Evolutionary conservation across 1,284 basidiomycete species (phyloP).

Genomic region (Thelephora terrestris): DNA sequence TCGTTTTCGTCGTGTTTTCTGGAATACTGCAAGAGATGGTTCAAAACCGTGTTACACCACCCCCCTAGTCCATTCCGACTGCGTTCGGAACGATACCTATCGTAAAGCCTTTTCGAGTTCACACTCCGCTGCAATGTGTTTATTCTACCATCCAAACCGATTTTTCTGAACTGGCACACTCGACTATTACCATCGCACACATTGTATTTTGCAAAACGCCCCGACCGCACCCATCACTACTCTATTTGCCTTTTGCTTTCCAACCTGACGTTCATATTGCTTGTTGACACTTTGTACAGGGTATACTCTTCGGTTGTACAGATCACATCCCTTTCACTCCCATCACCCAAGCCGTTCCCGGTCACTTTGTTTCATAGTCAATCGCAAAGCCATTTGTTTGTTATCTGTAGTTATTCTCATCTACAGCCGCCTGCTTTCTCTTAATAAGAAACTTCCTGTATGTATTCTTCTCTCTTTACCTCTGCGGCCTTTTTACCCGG

Average conservation of each 20-base stretch:
- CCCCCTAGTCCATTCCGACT: slow-evolving; percentile 15
- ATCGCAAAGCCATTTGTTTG: slow-evolving; percentile 4
- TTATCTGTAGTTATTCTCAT: slow-evolving; percentile 5
- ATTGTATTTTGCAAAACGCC: neutral
- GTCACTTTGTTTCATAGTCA: slow-evolving; percentile 7
- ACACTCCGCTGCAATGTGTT: slow-evolving; percentile 9
- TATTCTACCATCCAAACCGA: slow-evolving; percentile 3
- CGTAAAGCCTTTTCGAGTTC: slow-evolving; percentile 5
- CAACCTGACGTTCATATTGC: neutral
- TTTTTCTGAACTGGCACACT: neutral
- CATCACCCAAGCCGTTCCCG: slow-evolving; percentile 5
- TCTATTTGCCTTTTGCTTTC: slow-evolving; percentile 1
- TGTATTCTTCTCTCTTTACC: no score
- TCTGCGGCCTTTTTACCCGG: no score
- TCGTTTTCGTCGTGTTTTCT: slow-evolving; percentile 10
- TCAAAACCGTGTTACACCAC: slow-evolving; percentile 16
- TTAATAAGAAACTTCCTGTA: no score
- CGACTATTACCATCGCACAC: slow-evolving; percentile 2
- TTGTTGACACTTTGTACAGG: slow-evolving; percentile 19
- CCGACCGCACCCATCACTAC: neutral
- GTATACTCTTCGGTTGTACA: slow-evolving; percentile 25
- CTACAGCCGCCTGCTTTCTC: neutral
- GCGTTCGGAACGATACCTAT: slow-evolving; percentile 21
- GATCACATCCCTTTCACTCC: slow-evolving; percentile 20
- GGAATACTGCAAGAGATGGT: slow-evolving; percentile 9